Evolutionary conservation across 257 asterid genomes (phyloP).

Genomic region (Gentiana macrophylla): DNA sequence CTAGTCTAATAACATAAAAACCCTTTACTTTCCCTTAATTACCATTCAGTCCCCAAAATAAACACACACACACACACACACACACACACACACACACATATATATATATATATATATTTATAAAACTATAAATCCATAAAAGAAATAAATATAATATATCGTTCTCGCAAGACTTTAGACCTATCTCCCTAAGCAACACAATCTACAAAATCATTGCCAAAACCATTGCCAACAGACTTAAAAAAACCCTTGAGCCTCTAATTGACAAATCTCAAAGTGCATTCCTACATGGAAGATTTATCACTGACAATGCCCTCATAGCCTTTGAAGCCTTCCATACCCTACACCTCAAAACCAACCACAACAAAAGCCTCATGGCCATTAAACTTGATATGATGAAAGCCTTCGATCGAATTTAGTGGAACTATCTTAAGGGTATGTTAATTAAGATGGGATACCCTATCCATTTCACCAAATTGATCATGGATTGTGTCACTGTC

Average conservation of each 20-base stretch:
- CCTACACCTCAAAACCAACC: not conserved
- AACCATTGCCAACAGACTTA: not conserved
- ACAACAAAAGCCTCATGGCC: too few species aligned
- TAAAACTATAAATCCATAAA: too few species aligned
- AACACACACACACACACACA: too few species aligned
- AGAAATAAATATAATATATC: too few species aligned
- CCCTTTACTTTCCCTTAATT: too few species aligned
- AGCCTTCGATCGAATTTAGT: not conserved
- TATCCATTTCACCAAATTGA: too few species aligned
- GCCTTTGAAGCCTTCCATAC: not conserved
- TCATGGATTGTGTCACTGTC: not conserved
- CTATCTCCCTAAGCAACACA: not conserved
- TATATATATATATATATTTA: too few species aligned
- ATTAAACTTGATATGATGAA: not conserved
- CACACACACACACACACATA: too few species aligned
- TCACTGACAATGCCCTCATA: not conserved
- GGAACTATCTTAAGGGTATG: not conserved
- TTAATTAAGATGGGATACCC: not conserved
- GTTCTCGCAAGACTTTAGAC: not conserved
- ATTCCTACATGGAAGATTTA: not conserved
- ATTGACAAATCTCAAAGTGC: not conserved
- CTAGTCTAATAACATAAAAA: too few species aligned
- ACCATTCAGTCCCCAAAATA: too few species aligned
- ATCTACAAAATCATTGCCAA: not conserved
- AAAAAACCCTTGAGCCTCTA: not conserved